Percentiles rank a stretch among this genome's conserved stretches.
These are phyloP conservation scores for Cladobotryum mycophilum DNA, from an alignment of 2,329 filamentous ascomycete genomes.

Conservation along the genomic window DNA sequence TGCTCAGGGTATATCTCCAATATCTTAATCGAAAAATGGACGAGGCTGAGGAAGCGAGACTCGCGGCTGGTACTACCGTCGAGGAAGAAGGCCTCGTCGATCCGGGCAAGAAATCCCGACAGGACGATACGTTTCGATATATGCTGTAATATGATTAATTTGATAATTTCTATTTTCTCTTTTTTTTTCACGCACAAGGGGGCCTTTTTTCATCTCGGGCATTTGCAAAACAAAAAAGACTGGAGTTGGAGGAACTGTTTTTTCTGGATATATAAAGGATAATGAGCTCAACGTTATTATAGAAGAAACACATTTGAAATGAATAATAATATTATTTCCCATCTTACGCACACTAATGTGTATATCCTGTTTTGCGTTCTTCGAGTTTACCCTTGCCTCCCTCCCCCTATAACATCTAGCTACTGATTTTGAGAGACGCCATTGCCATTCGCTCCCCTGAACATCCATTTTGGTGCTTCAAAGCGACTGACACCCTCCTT, in stretches of 20 bases:
- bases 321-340: slow-evolving; percentile 4
- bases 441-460: slow-evolving; percentile 7
- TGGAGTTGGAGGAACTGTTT: slow-evolving; percentile 5
- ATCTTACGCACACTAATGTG: not conserved
- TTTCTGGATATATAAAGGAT: not conserved
- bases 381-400: not conserved
- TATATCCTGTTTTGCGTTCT: not conserved
- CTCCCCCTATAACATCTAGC: not conserved
- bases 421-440: not conserved
- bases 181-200: too few relatives aligned
- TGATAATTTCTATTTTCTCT: too few relatives aligned
- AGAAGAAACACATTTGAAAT: slow-evolving; percentile 2
- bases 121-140: slow-evolving; percentile 35
- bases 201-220: not conserved
- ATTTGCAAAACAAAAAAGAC: not conserved
- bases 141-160: slow-evolving; percentile 33
- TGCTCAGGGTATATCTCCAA: slow-evolving; percentile 47
- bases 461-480: slow-evolving; percentile 28
- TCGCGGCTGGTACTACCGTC: slow-evolving; percentile 18
- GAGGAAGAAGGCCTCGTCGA: slow-evolving; percentile 38
- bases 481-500: slow-evolving; percentile 28
- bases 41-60: slow-evolving; percentile 22
- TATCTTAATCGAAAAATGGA: slow-evolving; percentile 45
- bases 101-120: slow-evolving; percentile 17
- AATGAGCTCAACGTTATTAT: not conserved